Conservation (phyloP, 140 eudicot species). For the Stevia rebaudiana region DNA sequence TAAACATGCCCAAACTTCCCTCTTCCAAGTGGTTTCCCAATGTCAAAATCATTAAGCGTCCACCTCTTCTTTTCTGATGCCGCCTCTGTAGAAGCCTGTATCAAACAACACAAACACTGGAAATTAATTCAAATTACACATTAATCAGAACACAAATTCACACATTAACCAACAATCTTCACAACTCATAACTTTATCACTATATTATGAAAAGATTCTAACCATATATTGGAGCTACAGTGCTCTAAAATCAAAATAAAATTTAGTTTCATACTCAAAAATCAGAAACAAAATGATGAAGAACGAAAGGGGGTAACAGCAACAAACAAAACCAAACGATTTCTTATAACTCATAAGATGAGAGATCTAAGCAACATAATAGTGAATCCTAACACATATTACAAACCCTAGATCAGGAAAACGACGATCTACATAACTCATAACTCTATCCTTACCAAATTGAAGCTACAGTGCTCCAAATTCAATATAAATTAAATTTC, state of each 20-base stretch:
- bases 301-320: neutral
- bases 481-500: too few species aligned
- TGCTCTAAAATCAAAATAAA: neutral
- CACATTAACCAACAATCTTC: neutral
- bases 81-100: conserved; percentile 59
- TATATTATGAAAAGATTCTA: too few species aligned
- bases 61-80: conserved; percentile 71
- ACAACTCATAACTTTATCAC: neutral
- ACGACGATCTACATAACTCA: too few species aligned
- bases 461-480: too few species aligned
- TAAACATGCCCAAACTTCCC: conserved; percentile 98
- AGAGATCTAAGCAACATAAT: neutral
- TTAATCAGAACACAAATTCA: neutral
- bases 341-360: neutral
- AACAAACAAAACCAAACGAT: neutral
- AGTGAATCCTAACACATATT: conserved; percentile 6
- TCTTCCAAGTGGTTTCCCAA: conserved; percentile 94
- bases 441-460: too few species aligned
- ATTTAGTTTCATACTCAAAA: neutral
- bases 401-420: neutral
- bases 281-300: neutral
- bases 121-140: neutral
- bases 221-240: neutral
- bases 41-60: conserved; percentile 82
- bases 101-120: neutral